Conservation (phyloP, 495 filamentous ascomycete genomes). For the Penicillium macrosclerotiorum region DNA sequence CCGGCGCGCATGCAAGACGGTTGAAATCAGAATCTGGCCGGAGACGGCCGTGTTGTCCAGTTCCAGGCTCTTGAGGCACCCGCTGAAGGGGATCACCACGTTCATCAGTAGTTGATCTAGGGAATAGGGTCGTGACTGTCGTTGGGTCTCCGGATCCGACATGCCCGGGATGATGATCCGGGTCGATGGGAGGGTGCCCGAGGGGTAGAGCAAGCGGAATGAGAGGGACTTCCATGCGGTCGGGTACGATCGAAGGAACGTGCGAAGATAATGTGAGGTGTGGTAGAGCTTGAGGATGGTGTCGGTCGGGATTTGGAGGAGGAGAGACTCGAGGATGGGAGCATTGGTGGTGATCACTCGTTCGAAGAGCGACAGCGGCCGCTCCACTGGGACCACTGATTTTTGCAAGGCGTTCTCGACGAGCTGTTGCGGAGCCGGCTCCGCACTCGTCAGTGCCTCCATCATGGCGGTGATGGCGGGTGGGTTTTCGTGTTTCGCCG, state of each 20-base stretch:
- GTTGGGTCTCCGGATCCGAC: slow-evolving; percentile 35
- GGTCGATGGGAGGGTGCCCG: slow-evolving; percentile 33
- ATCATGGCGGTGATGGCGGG: slow-evolving; percentile 15
- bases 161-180: slow-evolving; percentile 35
- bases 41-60: slow-evolving; percentile 62
- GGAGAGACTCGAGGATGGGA: slow-evolving; percentile 56
- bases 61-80: slow-evolving; percentile 54
- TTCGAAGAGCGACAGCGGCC: slow-evolving; percentile 49
- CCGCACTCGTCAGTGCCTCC: slow-evolving; percentile 8
- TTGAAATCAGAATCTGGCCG: slow-evolving; percentile 53
- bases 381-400: slow-evolving; percentile 25
- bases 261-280: slow-evolving; percentile 52
- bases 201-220: slow-evolving; percentile 53
- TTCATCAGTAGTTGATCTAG: slow-evolving; percentile 57
- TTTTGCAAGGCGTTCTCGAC: slow-evolving; percentile 30
- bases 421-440: slow-evolving; percentile 17
- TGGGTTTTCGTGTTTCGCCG: slow-evolving; percentile 10
- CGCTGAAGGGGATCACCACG: slow-evolving; percentile 54
- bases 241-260: slow-evolving; percentile 55
- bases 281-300: slow-evolving; percentile 58
- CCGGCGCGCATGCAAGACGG: slow-evolving; percentile 50
- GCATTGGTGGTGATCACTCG: slow-evolving; percentile 52
- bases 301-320: slow-evolving; percentile 56
- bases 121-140: slow-evolving; percentile 55
- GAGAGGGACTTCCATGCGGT: slow-evolving; percentile 61